Evolutionary conservation across 163 green algal species (phyloP), one percentile per base, ranked within the genome.

Genomic region (Chlamydomonas reinhardtii): DNA sequence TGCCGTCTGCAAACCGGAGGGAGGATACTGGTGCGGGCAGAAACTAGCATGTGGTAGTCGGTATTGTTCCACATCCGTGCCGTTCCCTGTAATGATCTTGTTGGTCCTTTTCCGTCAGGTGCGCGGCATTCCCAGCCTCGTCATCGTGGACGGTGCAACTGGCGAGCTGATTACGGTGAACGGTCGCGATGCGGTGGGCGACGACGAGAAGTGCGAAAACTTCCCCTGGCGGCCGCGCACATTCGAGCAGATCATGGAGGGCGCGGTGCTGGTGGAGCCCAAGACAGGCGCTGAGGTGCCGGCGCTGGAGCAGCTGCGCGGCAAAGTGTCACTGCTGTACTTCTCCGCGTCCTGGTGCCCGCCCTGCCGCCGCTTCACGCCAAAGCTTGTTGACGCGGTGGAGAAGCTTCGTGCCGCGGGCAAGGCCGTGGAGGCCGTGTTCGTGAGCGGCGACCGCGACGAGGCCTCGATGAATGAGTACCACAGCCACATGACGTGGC

Each of bases 351-450:
- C 62, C 66, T 91, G 83, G 86, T 83, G 77, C 66, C 66, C 91
- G 11, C 94, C 94, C 19, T 96, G 94, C 91, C 88, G 90, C 11
- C 64, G 69, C 20, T 96, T 96, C 83, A 96, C 94, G 2, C 94
- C 93, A 8, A 27, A 83, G 79, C 89, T 96, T 32, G 85, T 89
- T 11, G 54, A 89, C 9, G 82, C 62, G 20, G n/a, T 27, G 22
- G 59, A 65, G 59, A 65, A 56, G 48, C 76, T 96, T 27, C 86
- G 82, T 66, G 87, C 79, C 8, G 77, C 84, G n/a, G 90, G 86
- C 71, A 89, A 90, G 56, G 61, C 86, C 1, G 93, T 95, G 54
- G 92, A 94, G 80, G 56, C 94, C 1, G 87, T 96, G 31, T 96
- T 95, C 79, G 90, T 96, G 6, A 92, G 81, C 39, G 90, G 81